A percentile compares a stretch with the other conserved stretches of the same genome.
Evolutionary conservation across 2,329 filamentous ascomycete species (phyloP).

Genomic region (Anthostomella pinea): DNA sequence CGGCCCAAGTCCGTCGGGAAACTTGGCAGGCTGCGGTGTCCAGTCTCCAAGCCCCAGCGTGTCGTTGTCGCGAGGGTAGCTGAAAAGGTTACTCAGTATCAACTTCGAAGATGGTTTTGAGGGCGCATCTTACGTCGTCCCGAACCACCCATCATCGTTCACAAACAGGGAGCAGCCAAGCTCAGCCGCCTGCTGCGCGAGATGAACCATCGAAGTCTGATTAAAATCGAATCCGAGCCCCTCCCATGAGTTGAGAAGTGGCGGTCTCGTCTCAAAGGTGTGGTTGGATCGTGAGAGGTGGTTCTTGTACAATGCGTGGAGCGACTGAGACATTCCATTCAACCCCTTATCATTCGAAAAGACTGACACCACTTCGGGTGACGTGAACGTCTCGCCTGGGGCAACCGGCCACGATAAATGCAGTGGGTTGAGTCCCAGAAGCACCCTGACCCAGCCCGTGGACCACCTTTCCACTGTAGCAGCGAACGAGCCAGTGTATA

Average conservation of each 20-base stretch:
- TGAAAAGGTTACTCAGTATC: no score
- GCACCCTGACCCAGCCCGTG: slow-evolving; percentile 57
- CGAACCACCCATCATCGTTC: slow-evolving; percentile 67
- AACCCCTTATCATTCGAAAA: slow-evolving; percentile 58
- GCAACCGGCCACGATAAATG: slow-evolving; percentile 58
- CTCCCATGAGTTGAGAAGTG: slow-evolving; percentile 66
- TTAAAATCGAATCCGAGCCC: slow-evolving; percentile 59
- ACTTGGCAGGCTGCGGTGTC: slow-evolving; percentile 55
- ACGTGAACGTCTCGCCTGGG: slow-evolving; percentile 55
- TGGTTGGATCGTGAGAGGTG: slow-evolving; percentile 53
- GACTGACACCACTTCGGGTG: slow-evolving; percentile 61
- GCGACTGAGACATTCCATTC: slow-evolving; percentile 59
- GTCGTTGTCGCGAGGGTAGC: slow-evolving; percentile 58
- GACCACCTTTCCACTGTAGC: slow-evolving; percentile 61
- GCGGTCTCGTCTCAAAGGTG: slow-evolving; percentile 48
- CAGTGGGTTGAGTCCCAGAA: slow-evolving; percentile 58
- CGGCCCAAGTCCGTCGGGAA: slow-evolving; percentile 53
- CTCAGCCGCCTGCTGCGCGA: slow-evolving; percentile 55
- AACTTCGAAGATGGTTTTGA: no score
- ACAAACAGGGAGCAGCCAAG: slow-evolving; percentile 63
- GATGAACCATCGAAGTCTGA: slow-evolving; percentile 49
- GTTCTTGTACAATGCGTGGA: slow-evolving; percentile 60
- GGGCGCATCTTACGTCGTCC: no score
- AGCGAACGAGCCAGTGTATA: slow-evolving; percentile 63
- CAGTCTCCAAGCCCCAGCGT: slow-evolving; percentile 61